phyloP scores from a whole-genome alignment of 345 rosid genomes.

The Hibiscus mutabilis region DNA sequence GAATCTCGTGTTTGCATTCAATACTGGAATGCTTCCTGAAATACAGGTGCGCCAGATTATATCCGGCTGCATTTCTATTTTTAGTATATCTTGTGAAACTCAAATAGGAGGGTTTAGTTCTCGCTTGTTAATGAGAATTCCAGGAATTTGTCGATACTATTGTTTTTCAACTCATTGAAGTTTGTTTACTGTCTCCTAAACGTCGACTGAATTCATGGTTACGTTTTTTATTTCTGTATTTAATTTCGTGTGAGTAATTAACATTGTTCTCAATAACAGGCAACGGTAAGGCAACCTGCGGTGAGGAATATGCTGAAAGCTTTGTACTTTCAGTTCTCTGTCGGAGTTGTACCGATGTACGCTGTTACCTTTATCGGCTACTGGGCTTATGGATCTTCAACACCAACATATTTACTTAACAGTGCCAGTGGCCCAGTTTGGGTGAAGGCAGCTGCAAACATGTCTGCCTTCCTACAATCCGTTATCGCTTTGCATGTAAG shows the following conservation, averaged over 20 bases:
- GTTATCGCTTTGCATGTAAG: neutral
- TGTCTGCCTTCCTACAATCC: neutral
- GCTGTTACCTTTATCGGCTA: neutral
- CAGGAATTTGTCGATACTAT: neutral
- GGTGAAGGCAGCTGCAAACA: neutral
- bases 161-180: neutral
- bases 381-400: neutral
- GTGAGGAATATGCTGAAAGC: neutral
- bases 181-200: neutral
- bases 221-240: neutral
- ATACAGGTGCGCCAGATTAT: conserved; percentile 34
- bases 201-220: neutral
- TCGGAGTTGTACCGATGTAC: neutral
- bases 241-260: too few relatives aligned
- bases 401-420: neutral
- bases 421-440: neutral
- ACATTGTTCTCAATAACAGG: neutral
- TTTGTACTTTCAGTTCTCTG: neutral
- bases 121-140: too few relatives aligned
- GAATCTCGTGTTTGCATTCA: conserved; percentile 79
- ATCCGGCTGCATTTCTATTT: neutral
- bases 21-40: conserved; percentile 99
- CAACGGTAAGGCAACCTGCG: neutral
- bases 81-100: too few relatives aligned
- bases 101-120: too few relatives aligned